phyloP scores from a whole-genome alignment of 371 early-diverging fungal genomes.

The Globomyces sp. region DNA sequence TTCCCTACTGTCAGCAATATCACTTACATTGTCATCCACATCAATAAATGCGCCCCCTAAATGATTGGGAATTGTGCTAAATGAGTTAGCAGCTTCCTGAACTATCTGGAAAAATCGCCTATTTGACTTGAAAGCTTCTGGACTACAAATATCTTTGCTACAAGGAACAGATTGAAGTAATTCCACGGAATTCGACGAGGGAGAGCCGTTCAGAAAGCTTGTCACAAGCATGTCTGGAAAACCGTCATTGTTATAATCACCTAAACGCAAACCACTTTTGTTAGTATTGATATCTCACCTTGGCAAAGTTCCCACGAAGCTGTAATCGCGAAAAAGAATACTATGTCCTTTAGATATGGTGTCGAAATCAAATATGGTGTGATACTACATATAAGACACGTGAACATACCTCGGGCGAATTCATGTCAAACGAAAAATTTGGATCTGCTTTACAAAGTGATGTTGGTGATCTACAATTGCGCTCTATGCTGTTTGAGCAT shows the following conservation, averaged over 20 bases:
- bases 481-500: conserved; percentile 53
- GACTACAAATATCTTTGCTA: no score
- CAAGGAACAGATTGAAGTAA: no score
- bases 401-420: background rate
- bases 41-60: conserved; percentile 38
- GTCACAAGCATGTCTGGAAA: conserved; percentile 77
- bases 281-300: no score
- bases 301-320: no score
- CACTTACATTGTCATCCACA: conserved; percentile 78
- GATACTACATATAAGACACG: background rate
- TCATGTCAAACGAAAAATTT: conserved; percentile 61
- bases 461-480: conserved; percentile 62
- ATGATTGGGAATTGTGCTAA: background rate
- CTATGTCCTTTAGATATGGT: background rate
- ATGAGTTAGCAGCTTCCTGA: conserved; percentile 33
- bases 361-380: background rate
- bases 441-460: conserved; percentile 75
- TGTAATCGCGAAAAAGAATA: no score
- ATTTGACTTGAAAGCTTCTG: no score
- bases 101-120: no score
- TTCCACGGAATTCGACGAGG: no score
- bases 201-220: background rate
- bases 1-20: conserved; percentile 20
- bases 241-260: conserved; percentile 89
- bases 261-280: conserved; percentile 9